Conservation (phyloP, 139 green algal species). For the Tetradesmus obliquus region DNA sequence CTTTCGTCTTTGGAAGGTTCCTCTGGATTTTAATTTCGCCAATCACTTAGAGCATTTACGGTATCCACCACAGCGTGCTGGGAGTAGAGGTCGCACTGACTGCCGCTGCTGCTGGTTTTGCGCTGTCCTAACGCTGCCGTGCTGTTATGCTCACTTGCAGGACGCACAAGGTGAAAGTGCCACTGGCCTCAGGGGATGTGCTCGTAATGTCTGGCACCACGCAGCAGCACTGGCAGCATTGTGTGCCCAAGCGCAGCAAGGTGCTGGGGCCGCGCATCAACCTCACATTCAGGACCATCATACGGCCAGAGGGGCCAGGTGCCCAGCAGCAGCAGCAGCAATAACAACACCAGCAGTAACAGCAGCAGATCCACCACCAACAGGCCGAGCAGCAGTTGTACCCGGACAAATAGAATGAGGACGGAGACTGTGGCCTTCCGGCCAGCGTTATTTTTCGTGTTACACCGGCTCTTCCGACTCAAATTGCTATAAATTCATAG, state of each 20-base stretch:
- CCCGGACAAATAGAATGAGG: no score
- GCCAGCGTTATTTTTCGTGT: no score
- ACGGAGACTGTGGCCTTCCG: no score
- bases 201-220: conserved; percentile 38
- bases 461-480: no score
- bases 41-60: no score
- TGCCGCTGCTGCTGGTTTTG: neutral
- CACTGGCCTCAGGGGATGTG: conserved; percentile 15
- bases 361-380: neutral
- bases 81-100: neutral
- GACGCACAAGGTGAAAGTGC: conserved; percentile 14
- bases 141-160: neutral
- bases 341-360: neutral
- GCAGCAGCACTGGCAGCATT: conserved; percentile 72
- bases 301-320: conserved; percentile 24
- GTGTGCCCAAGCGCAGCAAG: conserved; percentile 51
- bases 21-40: no score
- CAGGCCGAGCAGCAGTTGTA: neutral
- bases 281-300: conserved; percentile 65
- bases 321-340: conserved; percentile 17
- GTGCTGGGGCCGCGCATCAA: conserved; percentile 55
- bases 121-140: neutral
- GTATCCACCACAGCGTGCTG: no score
- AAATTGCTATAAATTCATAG: no score
- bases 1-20: no score